Evolutionary conservation across 352 stramenopile genomes (phyloP).

Genomic region (Phytopythium boreale): DNA sequence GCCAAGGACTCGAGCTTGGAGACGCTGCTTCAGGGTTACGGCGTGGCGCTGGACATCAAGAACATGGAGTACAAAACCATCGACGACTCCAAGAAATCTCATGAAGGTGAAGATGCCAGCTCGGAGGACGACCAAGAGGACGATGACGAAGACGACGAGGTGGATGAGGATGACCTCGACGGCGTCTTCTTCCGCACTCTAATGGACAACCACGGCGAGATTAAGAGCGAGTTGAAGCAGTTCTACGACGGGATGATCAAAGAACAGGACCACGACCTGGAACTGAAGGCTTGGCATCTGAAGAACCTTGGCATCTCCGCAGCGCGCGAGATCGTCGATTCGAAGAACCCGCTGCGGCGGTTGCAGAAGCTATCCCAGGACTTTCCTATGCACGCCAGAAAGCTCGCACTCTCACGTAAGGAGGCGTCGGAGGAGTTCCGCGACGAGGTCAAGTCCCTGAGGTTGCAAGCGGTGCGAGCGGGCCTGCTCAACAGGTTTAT

Average conservation of each 20-base stretch:
- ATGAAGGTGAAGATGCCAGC: constrained; percentile 30
- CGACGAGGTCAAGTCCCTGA: constrained; percentile 33
- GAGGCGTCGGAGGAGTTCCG: constrained; percentile 45
- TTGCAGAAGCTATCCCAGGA: constrained; percentile 86
- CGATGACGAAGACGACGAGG: constrained; percentile 31
- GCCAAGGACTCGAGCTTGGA: constrained; percentile 57
- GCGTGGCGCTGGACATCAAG: constrained; percentile 93
- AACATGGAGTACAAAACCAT: constrained; percentile 98
- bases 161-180: constrained; percentile 63
- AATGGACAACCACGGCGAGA: constrained; percentile 31
- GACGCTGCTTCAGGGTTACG: constrained; percentile 90
- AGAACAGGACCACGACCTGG: constrained; percentile 38
- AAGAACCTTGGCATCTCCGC: constrained; percentile 87
- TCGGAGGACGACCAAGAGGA: constrained; percentile 31
- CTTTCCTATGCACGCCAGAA: constrained; percentile 85
- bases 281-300: constrained; percentile 87
- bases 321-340: constrained; percentile 59
- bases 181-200: constrained; percentile 63
- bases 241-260: constrained; percentile 53
- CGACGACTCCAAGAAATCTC: constrained; percentile 83
- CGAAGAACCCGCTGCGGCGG: constrained; percentile 72
- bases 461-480: constrained; percentile 24
- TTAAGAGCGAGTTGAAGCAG: constrained; percentile 48
- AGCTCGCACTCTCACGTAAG: constrained; percentile 67
- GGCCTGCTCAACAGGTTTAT: constrained; percentile 72